A percentile compares a stretch with the other conserved stretches of the same genome.
phyloP scores from a whole-genome alignment of 2,329 filamentous ascomycete genomes.

The Colletotrichum sp. region DNA sequence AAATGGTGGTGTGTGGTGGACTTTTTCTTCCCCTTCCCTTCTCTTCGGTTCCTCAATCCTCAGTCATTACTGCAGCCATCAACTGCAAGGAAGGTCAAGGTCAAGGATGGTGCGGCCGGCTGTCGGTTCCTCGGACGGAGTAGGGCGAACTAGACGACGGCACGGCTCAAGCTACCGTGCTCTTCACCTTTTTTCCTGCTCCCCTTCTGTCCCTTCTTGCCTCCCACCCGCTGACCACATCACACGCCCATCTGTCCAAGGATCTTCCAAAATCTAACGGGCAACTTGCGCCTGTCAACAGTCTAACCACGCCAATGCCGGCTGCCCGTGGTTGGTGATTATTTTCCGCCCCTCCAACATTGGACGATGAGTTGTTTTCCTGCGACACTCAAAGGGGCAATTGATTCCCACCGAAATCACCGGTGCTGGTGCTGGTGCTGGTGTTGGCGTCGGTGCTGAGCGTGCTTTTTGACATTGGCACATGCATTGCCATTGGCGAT shows the following conservation, averaged over 20 bases:
- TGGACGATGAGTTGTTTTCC: constrained; percentile 9
- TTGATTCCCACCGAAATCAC: background rate
- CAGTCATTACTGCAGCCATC: background rate
- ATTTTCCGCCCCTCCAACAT: background rate
- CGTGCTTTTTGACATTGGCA: background rate
- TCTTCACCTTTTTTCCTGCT: background rate
- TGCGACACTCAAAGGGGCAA: background rate
- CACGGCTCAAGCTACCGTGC: background rate
- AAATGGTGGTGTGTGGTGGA: constrained; percentile 1
- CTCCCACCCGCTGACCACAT: constrained; percentile 8
- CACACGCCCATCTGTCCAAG: constrained; percentile 2
- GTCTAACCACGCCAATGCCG: background rate
- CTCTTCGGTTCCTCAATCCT: background rate
- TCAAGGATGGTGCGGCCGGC: background rate
- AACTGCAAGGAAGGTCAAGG: background rate
- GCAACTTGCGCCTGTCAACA: background rate
- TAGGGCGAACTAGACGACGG: background rate
- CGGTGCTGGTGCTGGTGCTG: background rate
- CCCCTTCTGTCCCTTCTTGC: background rate
- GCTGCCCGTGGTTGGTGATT: background rate
- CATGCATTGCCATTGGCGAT: background rate
- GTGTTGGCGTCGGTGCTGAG: background rate
- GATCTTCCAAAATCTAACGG: background rate
- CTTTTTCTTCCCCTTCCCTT: background rate
- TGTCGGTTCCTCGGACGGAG: constrained; percentile 16